Base-by-base conservation (phyloP, 2,329 filamentous ascomycete species). In the Aspergillus sp. region DNA sequence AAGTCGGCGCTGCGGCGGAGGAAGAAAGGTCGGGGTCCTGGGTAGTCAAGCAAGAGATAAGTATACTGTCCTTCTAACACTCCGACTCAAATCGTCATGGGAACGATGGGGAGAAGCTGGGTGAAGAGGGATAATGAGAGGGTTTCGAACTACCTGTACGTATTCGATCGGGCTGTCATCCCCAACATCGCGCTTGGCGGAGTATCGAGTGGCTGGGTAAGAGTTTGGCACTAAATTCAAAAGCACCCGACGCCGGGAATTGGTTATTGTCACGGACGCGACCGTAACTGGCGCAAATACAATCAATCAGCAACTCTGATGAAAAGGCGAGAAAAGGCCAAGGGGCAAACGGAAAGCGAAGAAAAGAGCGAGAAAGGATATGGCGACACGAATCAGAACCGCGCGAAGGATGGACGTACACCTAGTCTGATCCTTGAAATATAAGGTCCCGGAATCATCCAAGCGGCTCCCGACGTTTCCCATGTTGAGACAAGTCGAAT, bases 381-480 rank as follows among this genome's bases (percentile, higher is more conserved):
- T 9, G 32, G 31, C 11, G 18, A n/a, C 18, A 54, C 20, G 12
- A 47, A 39, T 14, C n/a, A 50, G 22, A 42, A 36, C 22, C 16
- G 20, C 18, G 16, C 14, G 39, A 26, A 29, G 54, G 60, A 52
- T 60, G 62, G 59, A 69, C 70, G 81, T 84, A 98, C 95, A 87
- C 84, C 92, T 88, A 75, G 86, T 91, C 82, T 96, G 95, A 75
- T 99, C 95, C 80, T 90, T 90, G 74, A 98, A 82, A 76, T 90
- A 96, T 75, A 98, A 81, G 70, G 86, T 84, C 74, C 87, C 90
- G 72, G 74, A 72, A 63, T 97, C 93, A 70, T 96, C 93, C 71
- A 89, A 87, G 78, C 88, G 90, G 83, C 93, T 97, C 77, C 87
- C 89, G 78, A 97, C 88, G 81, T 90, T 92, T 74, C 95, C 95